Conservation (phyloP, 345 rosid genomes). For the thale cress (Arabidopsis thaliana) region TAIR10.1 NC_003075.7:2466001-2466500, state of each 20-base stretch:
- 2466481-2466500: constrained; percentile 91
- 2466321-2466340: constrained; percentile 84
- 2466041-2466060: constrained; percentile 76
- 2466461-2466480: constrained; percentile 88
- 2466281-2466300: constrained; percentile 51
- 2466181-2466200: constrained; percentile 82
- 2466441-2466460: constrained; percentile 80
- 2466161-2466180: constrained; percentile 90
- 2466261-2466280: constrained; percentile 32
- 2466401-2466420: neutral
- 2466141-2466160: neutral
- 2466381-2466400: constrained; percentile 53
- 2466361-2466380: constrained; percentile 86
- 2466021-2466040: constrained; percentile 99
- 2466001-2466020: constrained; percentile 81
- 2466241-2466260: constrained; percentile 48
- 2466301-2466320: constrained; percentile 61
- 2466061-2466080: constrained; percentile 88
- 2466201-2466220: constrained; percentile 98
- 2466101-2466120: neutral
- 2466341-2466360: constrained; percentile 90
- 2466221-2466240: constrained; percentile 79
- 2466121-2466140: neutral
- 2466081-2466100: constrained; percentile 53
- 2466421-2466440: neutral